These are phyloP conservation scores for Xylariaceae sp. DNA, from an alignment of 2,329 filamentous ascomycete genomes.

Conservation along the genomic window DNA sequence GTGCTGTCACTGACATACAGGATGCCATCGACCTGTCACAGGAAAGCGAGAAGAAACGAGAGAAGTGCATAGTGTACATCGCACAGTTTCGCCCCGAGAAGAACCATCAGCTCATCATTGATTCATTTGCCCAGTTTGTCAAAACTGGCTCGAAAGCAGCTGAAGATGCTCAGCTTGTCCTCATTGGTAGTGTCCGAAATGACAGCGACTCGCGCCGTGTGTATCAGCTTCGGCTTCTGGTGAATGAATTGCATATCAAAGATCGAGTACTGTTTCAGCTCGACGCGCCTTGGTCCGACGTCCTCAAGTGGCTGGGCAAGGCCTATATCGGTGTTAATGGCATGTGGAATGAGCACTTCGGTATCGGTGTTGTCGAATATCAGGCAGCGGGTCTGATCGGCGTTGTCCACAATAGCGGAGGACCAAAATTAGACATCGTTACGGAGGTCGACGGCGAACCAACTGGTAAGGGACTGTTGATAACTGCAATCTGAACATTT, in stretches of 20 bases:
- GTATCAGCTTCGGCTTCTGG: slow-evolving; percentile 81
- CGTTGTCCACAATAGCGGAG: slow-evolving; percentile 90
- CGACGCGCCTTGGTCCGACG: slow-evolving; percentile 84
- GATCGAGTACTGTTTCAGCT: slow-evolving; percentile 83
- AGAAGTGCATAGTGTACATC: slow-evolving; percentile 80
- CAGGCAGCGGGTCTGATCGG: slow-evolving; percentile 90
- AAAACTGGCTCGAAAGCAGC: slow-evolving; percentile 50
- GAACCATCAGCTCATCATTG: slow-evolving; percentile 83
- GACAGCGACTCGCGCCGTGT: slow-evolving; percentile 76
- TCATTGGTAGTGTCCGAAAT: slow-evolving; percentile 91
- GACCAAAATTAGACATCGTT: slow-evolving; percentile 91
- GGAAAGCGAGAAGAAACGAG: slow-evolving; percentile 64
- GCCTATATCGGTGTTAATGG: slow-evolving; percentile 88
- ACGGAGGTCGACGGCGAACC: slow-evolving; percentile 71
- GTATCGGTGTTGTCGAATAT: slow-evolving; percentile 97
- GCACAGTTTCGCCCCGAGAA: slow-evolving; percentile 98
- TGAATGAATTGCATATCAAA: slow-evolving; percentile 80
- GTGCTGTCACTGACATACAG: slow-evolving; percentile 81
- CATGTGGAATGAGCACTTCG: slow-evolving; percentile 99
- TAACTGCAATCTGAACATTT: background rate
- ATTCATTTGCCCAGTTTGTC: slow-evolving; percentile 76
- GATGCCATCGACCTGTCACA: slow-evolving; percentile 67
- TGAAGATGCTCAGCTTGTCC: slow-evolving; percentile 63
- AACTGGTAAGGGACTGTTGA: slow-evolving; percentile 55
- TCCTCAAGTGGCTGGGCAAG: slow-evolving; percentile 72